Base-by-base conservation (phyloP, 306 rosid species). In the Quercus parvula region DNA sequence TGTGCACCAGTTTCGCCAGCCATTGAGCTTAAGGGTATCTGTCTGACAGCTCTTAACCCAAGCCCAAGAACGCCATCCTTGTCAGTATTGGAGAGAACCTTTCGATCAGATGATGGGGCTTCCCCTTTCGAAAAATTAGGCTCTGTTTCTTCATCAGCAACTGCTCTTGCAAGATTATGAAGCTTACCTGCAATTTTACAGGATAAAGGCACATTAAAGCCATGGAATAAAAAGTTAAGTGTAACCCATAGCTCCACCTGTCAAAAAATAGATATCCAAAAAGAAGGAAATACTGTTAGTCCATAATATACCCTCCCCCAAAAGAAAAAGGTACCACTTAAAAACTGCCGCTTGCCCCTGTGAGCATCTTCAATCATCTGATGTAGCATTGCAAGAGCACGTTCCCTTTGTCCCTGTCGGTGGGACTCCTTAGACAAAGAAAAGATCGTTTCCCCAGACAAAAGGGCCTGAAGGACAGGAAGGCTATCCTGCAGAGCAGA, bases 321-420 rank as follows among this genome's bases (percentile, higher is more conserved):
- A 73, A 44, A 80, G 71, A 63, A 77, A 66, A 64, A 77, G 4
- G 54, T 86, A 94, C 99, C 99, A 68, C 99, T 94, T 20, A 94
- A 88, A 87, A 94, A 94, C 86, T 94, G 99, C 5, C 97, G 91
- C 82, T 92, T 92, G 77, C 94, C 99, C 84, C 70, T 85, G 81
- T 92, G 99, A 78, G 99, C 99, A 86, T 92, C 97, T 84, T 94
- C 99, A 88, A 94, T 90, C 97, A 94, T 94, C 79, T 92, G 97
- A 85, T 94, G 97, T 77, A 94, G 90, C 87, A 94, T 87, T 79
- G 88, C 97, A 81, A 92, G 91, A 83, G 96, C 97, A 67, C 99
- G 99, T 74, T 92, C 99, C 87, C 95, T 90, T 85, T 92, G 99
- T 79, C 94, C 97, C 77, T 84, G 89, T 73, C 95, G 92, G 19